Conservation (phyloP, 2,329 filamentous ascomycete genomes). For the Orbilia ellipsospora region DNA sequence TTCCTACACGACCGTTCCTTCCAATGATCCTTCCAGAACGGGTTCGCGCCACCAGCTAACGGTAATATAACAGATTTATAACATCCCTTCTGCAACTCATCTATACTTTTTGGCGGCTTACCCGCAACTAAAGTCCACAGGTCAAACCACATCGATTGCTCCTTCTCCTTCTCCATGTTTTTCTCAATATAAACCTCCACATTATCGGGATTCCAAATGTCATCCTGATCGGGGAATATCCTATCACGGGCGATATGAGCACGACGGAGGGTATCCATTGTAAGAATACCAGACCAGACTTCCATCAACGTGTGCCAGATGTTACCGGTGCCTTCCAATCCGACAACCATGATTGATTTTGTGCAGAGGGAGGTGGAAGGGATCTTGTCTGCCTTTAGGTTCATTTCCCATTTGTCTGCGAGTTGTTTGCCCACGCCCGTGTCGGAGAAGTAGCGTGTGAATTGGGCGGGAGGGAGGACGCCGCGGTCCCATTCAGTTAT, state of each 20-base stretch:
- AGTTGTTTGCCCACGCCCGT: conserved; percentile 58
- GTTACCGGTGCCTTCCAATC: conserved; percentile 59
- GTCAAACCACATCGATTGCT: conserved; percentile 54
- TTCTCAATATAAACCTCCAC: conserved; percentile 21
- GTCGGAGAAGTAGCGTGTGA: conserved; percentile 57
- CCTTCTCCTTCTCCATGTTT: conserved; percentile 39
- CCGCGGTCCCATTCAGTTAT: conserved; percentile 25
- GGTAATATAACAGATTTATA: conserved; percentile 59
- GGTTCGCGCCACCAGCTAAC: conserved; percentile 58
- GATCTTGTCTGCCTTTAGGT: conserved; percentile 47
- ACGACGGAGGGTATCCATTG: conserved; percentile 57
- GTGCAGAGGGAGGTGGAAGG: conserved; percentile 20
- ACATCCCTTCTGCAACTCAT: conserved; percentile 56
- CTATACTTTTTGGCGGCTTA: conserved; percentile 55
- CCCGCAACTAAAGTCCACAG: conserved; percentile 58
- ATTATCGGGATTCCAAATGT: conserved; percentile 23
- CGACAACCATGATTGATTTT: conserved; percentile 58
- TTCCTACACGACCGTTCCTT: conserved; percentile 44
- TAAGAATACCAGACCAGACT: conserved; percentile 59
- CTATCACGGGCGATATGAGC: conserved; percentile 53
- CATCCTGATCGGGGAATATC: conserved; percentile 33
- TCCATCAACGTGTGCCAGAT: conserved; percentile 60
- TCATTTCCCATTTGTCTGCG: conserved; percentile 12
- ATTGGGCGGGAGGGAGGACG: conserved; percentile 54
- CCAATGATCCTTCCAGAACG: conserved; percentile 59